These are phyloP conservation scores for Udeniomyces megalosporus DNA, from an alignment of 768 basidiomycete species.

Conservation along the genomic window DNA sequence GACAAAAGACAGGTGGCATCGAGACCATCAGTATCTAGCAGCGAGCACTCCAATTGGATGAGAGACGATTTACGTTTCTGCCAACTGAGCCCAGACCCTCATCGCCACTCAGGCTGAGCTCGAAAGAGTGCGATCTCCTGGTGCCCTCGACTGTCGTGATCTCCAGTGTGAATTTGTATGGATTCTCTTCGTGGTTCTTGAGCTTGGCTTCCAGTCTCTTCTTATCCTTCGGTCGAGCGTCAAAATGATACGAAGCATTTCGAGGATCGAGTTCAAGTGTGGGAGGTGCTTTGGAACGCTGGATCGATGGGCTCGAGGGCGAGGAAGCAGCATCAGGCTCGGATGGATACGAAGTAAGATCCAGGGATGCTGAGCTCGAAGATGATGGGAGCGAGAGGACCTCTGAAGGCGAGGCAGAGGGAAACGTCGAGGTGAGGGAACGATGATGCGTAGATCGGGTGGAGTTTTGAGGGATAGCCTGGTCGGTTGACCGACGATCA, in stretches of 20 bases:
- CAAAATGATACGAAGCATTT: constrained; percentile 34
- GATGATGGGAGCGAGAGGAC: too few species aligned
- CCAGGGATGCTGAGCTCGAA: too few species aligned
- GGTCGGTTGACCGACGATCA: too few species aligned
- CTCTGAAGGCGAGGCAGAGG: too few species aligned
- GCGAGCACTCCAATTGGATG: too few species aligned
- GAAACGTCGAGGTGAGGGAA: too few species aligned
- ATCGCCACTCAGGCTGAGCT: constrained; percentile 22
- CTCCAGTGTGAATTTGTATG: constrained; percentile 46
- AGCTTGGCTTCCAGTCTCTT: constrained; percentile 37
- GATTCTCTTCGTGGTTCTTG: constrained; percentile 43
- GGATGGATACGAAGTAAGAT: too few species aligned
- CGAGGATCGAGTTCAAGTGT: too few species aligned
- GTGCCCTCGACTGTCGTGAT: constrained; percentile 24
- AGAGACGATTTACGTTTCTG: neutral
- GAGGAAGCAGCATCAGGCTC: too few species aligned
- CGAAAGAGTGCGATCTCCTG: constrained; percentile 43
- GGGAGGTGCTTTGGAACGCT: too few species aligned
- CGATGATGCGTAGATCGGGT: neutral
- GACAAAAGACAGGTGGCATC: neutral
- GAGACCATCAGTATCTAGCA: neutral
- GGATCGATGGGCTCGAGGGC: too few species aligned
- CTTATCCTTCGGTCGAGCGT: neutral
- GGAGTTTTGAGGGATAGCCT: neutral
- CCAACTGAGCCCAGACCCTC: constrained; percentile 21